Evolutionary conservation across 805 yeast genomes (phyloP).

Genomic region (Schwanniomyces vanrijiae): DNA sequence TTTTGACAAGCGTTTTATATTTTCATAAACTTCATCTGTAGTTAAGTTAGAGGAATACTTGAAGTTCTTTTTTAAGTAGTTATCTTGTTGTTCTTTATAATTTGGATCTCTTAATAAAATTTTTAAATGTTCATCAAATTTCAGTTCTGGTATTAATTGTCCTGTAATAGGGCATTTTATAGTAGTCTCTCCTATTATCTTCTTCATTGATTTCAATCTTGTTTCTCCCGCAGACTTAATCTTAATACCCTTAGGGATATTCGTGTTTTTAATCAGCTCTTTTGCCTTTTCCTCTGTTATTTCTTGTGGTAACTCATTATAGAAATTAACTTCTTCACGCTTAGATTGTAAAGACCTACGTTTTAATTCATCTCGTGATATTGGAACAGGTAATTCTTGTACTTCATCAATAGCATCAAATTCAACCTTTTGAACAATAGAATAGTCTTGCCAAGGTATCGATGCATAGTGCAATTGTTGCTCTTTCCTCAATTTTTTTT

Average conservation of each 20-base stretch:
- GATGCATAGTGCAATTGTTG: slow-evolving; percentile 58
- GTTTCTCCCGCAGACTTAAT: slow-evolving; percentile 73
- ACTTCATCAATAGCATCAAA: slow-evolving; percentile 62
- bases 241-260: slow-evolving; percentile 53
- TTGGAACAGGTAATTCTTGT: slow-evolving; percentile 55
- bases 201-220: slow-evolving; percentile 37
- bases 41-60: slow-evolving; percentile 47
- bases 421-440: slow-evolving; percentile 64
- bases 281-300: slow-evolving; percentile 6
- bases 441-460: slow-evolving; percentile 87
- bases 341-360: slow-evolving; percentile 60
- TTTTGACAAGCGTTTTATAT: slow-evolving; percentile 50
- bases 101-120: slow-evolving; percentile 74
- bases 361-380: slow-evolving; percentile 58
- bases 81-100: slow-evolving; percentile 66
- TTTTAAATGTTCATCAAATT: slow-evolving; percentile 71
- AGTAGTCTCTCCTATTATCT: slow-evolving; percentile 21
- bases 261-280: not conserved
- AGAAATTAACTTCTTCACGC: slow-evolving; percentile 24
- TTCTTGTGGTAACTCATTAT: slow-evolving; percentile 3
- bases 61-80: slow-evolving; percentile 58
- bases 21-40: slow-evolving; percentile 60
- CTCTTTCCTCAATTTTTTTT: slow-evolving; percentile 36
- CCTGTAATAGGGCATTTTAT: slow-evolving; percentile 83
- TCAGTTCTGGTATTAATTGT: slow-evolving; percentile 62